Base-by-base conservation (phyloP, 1,284 basidiomycete genomes). In the Phellinidium pouzarii region DNA sequence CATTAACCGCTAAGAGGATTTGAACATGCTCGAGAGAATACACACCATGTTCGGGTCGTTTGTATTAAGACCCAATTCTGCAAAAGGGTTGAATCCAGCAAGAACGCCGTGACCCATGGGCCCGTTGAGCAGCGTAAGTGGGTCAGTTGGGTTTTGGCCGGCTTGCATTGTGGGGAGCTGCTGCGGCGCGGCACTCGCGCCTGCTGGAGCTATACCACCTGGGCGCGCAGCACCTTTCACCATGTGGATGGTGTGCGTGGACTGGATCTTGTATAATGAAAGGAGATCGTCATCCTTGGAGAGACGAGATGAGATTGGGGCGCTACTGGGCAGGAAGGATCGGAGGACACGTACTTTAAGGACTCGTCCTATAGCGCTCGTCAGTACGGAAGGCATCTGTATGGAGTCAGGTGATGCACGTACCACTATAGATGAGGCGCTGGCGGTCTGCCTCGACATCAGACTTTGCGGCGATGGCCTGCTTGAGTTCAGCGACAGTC, bases 31-130 rank as follows among this genome's bases (percentile, higher is more conserved):
- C 14, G 25, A 26, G 12, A 29, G 63, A n/a, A n/a, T n/a, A n/a
- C 79, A 60, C 58, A 91, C 88, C 79, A 94, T 89, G 65, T 95
- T 94, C 1, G 91, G 92, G 64, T 94, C 92, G 60, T 87, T 87
- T 3, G 80, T 73, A 64, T 96, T 96, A 48, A 93, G 59, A 7
- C 91, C 87, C 78, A 94, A 81, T 3, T 85, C 86, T 1, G 84
- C 77, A 61, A 96, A 95, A 0, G 93, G 92, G 62, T 95, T 94
- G 64, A 93, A 75, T 3, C 85, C 87, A 0, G 82, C 84, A 26
- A 60, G 48, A 12, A 77, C 71, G 3, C 86, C 87, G 60, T 80
- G 87, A 1, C 81, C 86, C 65, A 78, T 68, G 61, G 82, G 81
- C 6, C 80, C 73, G 62, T 89, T 90, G 42, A 90, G 73, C 56